Percentiles rank a stretch among this genome's conserved stretches.
phyloP scores from a whole-genome alignment of 306 rosid species.

The Vigna reflexopilosa region DNA sequence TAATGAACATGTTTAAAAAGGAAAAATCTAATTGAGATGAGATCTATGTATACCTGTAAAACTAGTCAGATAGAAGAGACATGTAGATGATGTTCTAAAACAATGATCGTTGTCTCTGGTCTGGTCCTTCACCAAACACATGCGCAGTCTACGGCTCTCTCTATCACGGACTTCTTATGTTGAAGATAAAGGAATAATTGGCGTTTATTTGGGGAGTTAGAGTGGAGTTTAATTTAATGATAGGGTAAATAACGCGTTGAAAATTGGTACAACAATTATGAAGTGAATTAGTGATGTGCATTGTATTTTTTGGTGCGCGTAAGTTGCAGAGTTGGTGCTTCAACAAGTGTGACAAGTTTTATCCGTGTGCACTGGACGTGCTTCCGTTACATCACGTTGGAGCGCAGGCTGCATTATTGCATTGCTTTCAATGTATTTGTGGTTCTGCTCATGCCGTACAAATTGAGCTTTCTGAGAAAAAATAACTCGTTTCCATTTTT shows the following conservation, averaged over 20 bases:
- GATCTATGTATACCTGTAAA: not conserved
- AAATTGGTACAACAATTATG: not conserved
- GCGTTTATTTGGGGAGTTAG: slow-evolving; percentile 3
- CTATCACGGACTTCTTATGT: not conserved
- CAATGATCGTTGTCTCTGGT: not conserved
- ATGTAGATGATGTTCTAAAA: not conserved
- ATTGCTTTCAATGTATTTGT: slow-evolving; percentile 26
- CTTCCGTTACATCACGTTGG: slow-evolving; percentile 17
- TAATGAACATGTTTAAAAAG: not conserved
- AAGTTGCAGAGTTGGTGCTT: slow-evolving; percentile 31
- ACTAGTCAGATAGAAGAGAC: not conserved
- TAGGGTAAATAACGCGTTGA: slow-evolving; percentile 1
- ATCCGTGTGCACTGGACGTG: slow-evolving; percentile 21
- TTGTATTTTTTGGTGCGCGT: slow-evolving; percentile 27
- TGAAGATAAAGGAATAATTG: not conserved
- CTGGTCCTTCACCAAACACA: not conserved
- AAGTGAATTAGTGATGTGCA: not conserved
- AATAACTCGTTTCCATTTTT: not conserved
- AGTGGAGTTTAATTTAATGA: not conserved
- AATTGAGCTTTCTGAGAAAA: not conserved
- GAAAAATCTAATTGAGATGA: not conserved
- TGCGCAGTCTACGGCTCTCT: not conserved
- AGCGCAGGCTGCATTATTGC: not conserved
- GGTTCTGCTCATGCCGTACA: not conserved
- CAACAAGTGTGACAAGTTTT: slow-evolving; percentile 3